These are phyloP conservation scores for Fennellomyces sp. DNA, from an alignment of 371 early-diverging fungal genomes.

Conservation along the genomic window DNA sequence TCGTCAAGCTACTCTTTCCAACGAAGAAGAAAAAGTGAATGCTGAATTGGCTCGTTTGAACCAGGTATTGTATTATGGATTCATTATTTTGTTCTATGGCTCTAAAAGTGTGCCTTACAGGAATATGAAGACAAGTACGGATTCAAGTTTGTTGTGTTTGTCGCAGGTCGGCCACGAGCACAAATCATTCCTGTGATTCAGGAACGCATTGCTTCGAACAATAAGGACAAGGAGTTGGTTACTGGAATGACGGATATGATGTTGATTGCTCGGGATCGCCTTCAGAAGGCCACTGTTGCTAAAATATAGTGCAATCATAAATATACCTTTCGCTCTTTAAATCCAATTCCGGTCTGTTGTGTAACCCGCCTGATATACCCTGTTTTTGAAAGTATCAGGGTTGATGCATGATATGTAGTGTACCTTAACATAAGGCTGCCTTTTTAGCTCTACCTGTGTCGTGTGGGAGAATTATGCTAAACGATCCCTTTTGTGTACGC, in stretches of 20 bases:
- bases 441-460: too few species aligned
- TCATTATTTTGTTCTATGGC: too few species aligned
- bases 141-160: slow-evolving; percentile 91
- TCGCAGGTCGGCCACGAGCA: slow-evolving; percentile 74
- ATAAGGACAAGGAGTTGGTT: slow-evolving; percentile 58
- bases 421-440: too few species aligned
- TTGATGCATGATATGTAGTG: too few species aligned
- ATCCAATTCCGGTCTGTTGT: not conserved
- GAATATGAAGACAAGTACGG: slow-evolving; percentile 84
- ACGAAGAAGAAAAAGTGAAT: slow-evolving; percentile 41
- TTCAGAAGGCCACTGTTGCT: slow-evolving; percentile 51
- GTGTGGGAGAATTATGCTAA: too few species aligned
- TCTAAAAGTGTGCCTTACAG: too few species aligned
- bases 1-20: slow-evolving; percentile 18
- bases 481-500: too few species aligned
- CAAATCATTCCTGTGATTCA: slow-evolving; percentile 77
- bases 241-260: slow-evolving; percentile 76
- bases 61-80: slow-evolving; percentile 38
- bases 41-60: slow-evolving; percentile 54
- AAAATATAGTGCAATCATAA: not conserved
- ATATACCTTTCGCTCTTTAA: slow-evolving; percentile 4
- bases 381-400: too few species aligned
- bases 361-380: too few species aligned
- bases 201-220: slow-evolving; percentile 58
- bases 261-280: slow-evolving; percentile 76